Conservation (phyloP, 163 green algal genomes). For the Scenedesmus sp. region DNA sequence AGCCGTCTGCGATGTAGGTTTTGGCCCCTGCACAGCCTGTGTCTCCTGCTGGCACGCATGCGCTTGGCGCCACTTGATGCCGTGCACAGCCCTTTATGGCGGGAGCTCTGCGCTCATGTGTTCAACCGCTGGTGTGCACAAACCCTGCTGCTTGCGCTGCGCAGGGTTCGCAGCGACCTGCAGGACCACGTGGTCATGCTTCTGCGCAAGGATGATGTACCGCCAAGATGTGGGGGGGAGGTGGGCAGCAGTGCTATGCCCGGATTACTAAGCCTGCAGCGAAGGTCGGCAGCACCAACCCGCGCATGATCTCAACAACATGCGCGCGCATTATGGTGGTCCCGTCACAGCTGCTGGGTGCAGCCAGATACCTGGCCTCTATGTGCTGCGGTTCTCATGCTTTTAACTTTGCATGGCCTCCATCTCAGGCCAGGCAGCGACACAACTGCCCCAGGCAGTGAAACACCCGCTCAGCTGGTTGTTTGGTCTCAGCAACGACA, state of each 20-base stretch:
- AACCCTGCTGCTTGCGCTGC: background rate
- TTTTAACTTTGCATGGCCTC: background rate
- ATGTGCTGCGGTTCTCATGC: background rate
- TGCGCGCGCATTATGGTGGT: background rate
- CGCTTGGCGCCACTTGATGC: too few relatives aligned
- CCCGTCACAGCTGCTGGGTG: background rate
- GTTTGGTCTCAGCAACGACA: background rate
- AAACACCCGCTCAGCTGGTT: background rate
- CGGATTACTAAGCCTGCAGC: background rate
- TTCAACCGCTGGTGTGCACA: too few relatives aligned
- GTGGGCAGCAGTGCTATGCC: constrained; percentile 44
- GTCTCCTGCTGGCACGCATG: too few relatives aligned
- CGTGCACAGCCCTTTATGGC: too few relatives aligned
- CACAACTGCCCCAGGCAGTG: background rate
- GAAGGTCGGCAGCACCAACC: background rate
- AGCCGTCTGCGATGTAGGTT: too few relatives aligned
- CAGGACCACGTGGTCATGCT: constrained; percentile 74
- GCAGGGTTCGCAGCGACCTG: constrained; percentile 56
- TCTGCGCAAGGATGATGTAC: constrained; percentile 82
- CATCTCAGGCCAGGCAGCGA: background rate
- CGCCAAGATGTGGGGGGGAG: constrained; percentile 61
- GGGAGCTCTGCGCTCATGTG: too few relatives aligned
- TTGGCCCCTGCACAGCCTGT: too few relatives aligned
- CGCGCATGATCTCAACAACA: background rate
- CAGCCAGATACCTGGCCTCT: background rate